Percentiles rank a stretch among this genome's conserved stretches.
These are phyloP conservation scores for Ceratobasidium sp. DNA, from an alignment of 1,284 basidiomycete species.

Conservation along the genomic window DNA sequence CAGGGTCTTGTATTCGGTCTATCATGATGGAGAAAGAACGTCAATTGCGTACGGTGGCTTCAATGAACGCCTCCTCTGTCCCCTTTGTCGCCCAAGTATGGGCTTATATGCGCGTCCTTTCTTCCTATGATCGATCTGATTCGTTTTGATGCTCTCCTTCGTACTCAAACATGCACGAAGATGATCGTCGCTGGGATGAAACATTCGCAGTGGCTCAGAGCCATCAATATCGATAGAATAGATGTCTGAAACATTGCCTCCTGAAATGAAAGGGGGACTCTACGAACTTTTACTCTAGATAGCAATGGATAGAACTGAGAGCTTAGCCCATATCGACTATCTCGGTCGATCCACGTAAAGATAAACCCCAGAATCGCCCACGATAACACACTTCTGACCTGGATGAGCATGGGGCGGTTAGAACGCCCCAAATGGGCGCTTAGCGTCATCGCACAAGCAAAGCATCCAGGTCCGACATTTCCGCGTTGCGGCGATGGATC, in stretches of 20 bases:
- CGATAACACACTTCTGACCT: no score
- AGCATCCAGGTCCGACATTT: slow-evolving; percentile 5
- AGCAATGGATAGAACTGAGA: no score
- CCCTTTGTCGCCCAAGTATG: slow-evolving; percentile 29
- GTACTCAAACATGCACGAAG: slow-evolving; percentile 30
- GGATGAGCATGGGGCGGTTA: background rate
- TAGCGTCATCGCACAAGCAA: background rate
- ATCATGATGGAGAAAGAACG: no score
- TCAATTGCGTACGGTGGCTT: background rate
- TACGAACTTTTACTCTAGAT: no score
- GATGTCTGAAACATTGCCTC: slow-evolving; percentile 20
- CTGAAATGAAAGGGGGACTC: slow-evolving; percentile 15
- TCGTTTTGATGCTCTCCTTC: background rate
- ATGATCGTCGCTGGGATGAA: slow-evolving; percentile 32
- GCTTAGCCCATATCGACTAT: no score
- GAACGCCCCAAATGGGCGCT: slow-evolving; percentile 33
- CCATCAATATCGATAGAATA: slow-evolving; percentile 2
- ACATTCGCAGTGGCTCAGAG: background rate
- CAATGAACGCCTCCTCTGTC: background rate
- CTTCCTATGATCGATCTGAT: slow-evolving; percentile 35
- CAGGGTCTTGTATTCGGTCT: background rate
- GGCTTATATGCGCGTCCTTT: slow-evolving; percentile 27
- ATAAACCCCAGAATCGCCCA: no score
- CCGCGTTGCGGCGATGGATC: background rate
- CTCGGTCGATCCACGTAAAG: no score